A percentile compares a stretch with the other conserved stretches of the same genome.
phyloP scores from a whole-genome alignment of 2,329 filamentous ascomycete genomes.

The Purpureocillium lavendulum region DNA sequence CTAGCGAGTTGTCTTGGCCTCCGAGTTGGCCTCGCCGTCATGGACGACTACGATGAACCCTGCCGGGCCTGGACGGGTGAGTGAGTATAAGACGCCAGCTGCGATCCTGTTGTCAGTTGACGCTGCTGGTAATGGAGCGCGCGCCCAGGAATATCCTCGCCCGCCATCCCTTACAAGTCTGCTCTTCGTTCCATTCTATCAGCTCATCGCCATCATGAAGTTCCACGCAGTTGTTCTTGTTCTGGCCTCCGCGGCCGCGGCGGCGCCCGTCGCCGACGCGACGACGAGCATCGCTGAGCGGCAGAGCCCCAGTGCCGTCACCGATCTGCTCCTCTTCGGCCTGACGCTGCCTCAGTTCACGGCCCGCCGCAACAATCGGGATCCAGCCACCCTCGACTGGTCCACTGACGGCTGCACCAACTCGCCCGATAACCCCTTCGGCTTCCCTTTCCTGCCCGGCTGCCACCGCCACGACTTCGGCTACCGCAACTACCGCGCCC shows the following conservation, averaged over 20 bases:
- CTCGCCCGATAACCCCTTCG: conserved; percentile 34
- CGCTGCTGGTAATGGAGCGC: too few species aligned
- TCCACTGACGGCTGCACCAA: conserved; percentile 31
- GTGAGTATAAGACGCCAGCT: too few species aligned
- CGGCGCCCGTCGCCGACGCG: conserved; percentile 12
- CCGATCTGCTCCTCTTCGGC: conserved; percentile 38
- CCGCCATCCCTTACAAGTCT: background rate
- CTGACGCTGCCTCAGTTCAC: conserved; percentile 33
- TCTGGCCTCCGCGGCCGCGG: conserved; percentile 12
- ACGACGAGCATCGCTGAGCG: conserved; percentile 9
- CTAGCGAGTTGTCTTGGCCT: too few species aligned
- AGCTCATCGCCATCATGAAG: conserved; percentile 23
- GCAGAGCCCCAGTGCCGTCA: conserved; percentile 20
- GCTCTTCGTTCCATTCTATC: background rate
- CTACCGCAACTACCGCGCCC: conserved; percentile 42
- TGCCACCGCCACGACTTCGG: conserved; percentile 51
- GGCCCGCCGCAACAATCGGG: conserved; percentile 24
- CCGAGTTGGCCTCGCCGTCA: too few species aligned
- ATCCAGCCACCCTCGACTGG: conserved; percentile 32
- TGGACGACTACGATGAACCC: too few species aligned
- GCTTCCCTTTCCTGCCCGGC: conserved; percentile 32
- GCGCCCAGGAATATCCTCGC: too few species aligned
- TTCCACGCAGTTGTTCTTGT: conserved; percentile 13
- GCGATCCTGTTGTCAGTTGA: too few species aligned
- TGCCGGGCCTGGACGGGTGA: too few species aligned